Base-by-base conservation (phyloP, 169 alveolate genomes). In the Babesia ovis region DNA sequence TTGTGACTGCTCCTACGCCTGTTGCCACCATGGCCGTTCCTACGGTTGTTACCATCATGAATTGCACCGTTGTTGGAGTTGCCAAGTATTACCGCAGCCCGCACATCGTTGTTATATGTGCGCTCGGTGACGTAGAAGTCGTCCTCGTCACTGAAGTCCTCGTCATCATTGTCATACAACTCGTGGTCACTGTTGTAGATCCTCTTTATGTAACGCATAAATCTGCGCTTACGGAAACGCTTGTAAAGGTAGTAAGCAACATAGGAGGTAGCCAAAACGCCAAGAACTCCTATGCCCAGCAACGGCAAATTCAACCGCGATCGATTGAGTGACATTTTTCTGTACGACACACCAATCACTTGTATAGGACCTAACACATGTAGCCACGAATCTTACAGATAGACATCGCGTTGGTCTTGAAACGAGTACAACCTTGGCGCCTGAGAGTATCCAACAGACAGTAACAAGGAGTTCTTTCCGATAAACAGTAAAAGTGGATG, bases 221-320 rank as follows among this genome's bases (percentile, higher is more conserved):
- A 31, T 4, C 70, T 51, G 27, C 82, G 50, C 35, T 43, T 68
- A 12, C 72, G 18, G n/a, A 39, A n/a, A 6, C 74, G 50, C 37
- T 9, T 60, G 43, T 68, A 77, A n/a, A 59, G 32, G 42, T 77
- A 59, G 35, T 77, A 77, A 67, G 86, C 81, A 64, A 77, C 59
- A n/a, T 56, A 77, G 48, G 81, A 64, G 20, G 55, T 73, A 8
- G 68, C 67, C 34, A 60, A 39, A 2, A 77, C 64, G 6, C 86
- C 81, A 25, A 51, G 29, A 42, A 77, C 18, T n/a, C 69, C 67
- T 20, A 27, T 42, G 25, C 68, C 81, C 50, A 68, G 61, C 48
- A 77, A 16, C 27, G 86, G 67, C 6, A 43, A 34, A 16, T 51
- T 67, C 23, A 77, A 50, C 25, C 81, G 27, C 31, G 32, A 29